Conservation (phyloP, 2,329 filamentous ascomycete genomes). For the Trichoderma atrobrunneum region DNA sequence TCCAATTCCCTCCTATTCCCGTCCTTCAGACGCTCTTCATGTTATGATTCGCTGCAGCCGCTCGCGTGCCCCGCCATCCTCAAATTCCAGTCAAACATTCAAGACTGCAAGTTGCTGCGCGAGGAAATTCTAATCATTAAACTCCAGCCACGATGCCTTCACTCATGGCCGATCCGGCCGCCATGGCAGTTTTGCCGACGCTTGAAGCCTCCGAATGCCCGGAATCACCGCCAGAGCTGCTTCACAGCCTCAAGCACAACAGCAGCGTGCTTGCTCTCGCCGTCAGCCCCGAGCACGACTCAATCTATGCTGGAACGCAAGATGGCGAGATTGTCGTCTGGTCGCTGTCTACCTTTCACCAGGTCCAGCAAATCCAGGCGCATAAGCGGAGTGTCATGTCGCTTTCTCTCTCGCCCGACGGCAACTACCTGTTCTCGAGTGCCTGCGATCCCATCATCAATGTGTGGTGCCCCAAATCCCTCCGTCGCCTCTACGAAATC, state of each 20-base stretch:
- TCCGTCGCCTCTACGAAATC: slow-evolving; percentile 79
- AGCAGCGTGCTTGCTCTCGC: slow-evolving; percentile 80
- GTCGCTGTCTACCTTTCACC: slow-evolving; percentile 84
- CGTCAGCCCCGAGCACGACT: slow-evolving; percentile 71
- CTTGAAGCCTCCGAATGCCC: slow-evolving; percentile 23
- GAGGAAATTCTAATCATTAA: neutral
- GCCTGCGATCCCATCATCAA: slow-evolving; percentile 93
- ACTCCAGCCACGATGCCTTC: slow-evolving; percentile 20
- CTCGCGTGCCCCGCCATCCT: slow-evolving; percentile 12
- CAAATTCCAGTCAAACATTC: neutral
- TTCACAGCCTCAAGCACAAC: slow-evolving; percentile 72
- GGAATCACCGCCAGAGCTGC: slow-evolving; percentile 53
- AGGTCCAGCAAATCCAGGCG: slow-evolving; percentile 74
- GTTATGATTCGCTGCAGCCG: neutral
- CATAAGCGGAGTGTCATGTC: slow-evolving; percentile 90
- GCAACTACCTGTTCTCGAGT: slow-evolving; percentile 79
- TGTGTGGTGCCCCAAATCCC: slow-evolving; percentile 79
- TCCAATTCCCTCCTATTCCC: neutral
- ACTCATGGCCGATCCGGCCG: slow-evolving; percentile 12
- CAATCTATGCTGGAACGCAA: slow-evolving; percentile 89
- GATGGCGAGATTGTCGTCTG: slow-evolving; percentile 91
- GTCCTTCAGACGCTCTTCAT: neutral
- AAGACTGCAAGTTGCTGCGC: neutral
- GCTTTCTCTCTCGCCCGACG: slow-evolving; percentile 74
- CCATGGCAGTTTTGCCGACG: slow-evolving; percentile 6